phyloP scores from a whole-genome alignment of 306 rosid species.

The Benincasa hispida region DNA sequence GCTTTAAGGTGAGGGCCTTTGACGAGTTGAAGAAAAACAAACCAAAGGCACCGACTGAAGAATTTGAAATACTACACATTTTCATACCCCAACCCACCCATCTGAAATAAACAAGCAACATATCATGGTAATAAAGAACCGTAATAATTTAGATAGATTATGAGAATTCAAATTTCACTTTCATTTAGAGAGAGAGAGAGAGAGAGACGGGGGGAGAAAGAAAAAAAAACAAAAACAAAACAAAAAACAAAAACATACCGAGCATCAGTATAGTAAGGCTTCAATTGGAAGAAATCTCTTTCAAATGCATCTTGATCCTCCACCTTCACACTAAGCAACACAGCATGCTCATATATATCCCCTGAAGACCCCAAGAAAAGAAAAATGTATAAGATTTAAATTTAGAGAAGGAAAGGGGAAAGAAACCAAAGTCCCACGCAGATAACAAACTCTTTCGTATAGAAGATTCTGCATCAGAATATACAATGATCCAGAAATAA shows the following conservation, averaged over 20 bases:
- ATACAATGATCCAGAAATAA: not conserved
- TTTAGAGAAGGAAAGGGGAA: not conserved
- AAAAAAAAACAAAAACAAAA: too few species aligned
- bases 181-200: not conserved
- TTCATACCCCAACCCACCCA: not conserved
- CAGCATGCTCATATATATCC: slow-evolving; percentile 93
- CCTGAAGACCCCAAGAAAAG: slow-evolving; percentile 42
- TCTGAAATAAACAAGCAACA: not conserved
- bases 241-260: too few species aligned
- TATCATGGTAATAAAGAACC: not conserved
- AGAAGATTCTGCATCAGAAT: not conserved
- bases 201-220: too few species aligned
- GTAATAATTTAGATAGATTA: not conserved
- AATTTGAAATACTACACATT: not conserved
- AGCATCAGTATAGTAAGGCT: slow-evolving; percentile 90
- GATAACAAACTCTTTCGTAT: not conserved
- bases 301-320: slow-evolving; percentile 98
- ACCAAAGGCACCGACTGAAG: not conserved
- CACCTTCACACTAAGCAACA: slow-evolving; percentile 69
- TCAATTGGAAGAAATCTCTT: slow-evolving; percentile 90
- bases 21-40: not conserved
- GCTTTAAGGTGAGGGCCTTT: too few species aligned
- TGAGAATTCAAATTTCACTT: not conserved
- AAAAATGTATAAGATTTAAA: not conserved
- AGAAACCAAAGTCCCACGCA: not conserved